Conservation (phyloP, 306 rosid species). For the Cucumis melo region DNA sequence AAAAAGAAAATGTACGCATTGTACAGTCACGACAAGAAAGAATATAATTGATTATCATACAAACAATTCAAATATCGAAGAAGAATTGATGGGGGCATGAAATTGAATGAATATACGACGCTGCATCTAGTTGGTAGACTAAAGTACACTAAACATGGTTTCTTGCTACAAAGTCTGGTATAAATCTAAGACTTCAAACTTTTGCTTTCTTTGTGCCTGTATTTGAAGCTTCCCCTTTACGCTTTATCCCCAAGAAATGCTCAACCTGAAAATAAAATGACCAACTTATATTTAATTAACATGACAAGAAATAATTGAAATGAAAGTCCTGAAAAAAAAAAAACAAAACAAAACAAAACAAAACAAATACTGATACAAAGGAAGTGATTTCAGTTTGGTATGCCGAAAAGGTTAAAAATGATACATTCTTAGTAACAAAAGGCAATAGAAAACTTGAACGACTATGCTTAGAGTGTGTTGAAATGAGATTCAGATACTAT, state of each 20-base stretch:
- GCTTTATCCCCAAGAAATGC: constrained; percentile 86
- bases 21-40: neutral
- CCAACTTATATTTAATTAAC: neutral
- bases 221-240: constrained; percentile 51
- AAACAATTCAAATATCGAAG: neutral
- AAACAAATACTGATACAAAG: neutral
- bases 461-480: neutral
- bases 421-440: neutral
- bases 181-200: constrained; percentile 19
- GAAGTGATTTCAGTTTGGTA: neutral
- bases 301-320: neutral
- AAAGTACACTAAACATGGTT: neutral
- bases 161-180: neutral
- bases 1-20: no score
- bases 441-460: neutral
- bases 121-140: neutral
- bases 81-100: neutral
- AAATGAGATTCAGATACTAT: neutral
- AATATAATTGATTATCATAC: neutral
- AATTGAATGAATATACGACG: neutral
- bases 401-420: neutral
- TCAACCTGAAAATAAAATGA: constrained; percentile 48
- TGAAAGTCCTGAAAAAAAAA: neutral
- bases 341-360: no score
- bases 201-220: constrained; percentile 53